A percentile compares a stretch with the other conserved stretches of the same genome.
Conservation (phyloP, 2,329 filamentous ascomycete genomes). For the Cordyceps cicadae region DNA sequence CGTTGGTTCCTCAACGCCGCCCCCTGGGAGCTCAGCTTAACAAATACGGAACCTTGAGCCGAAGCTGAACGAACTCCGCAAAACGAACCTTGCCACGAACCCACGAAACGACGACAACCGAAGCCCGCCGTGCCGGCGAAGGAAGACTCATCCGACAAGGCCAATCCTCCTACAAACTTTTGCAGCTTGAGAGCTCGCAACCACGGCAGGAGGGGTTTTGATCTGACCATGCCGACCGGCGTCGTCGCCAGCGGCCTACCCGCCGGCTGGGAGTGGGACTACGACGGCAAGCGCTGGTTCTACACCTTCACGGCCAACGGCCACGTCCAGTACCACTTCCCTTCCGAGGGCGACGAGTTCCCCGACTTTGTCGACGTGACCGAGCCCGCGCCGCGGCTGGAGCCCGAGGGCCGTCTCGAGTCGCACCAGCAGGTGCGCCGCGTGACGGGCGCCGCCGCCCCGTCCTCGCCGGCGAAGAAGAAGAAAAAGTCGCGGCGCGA, state of each 20-base stretch:
- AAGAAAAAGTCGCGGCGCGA: slow-evolving; percentile 10
- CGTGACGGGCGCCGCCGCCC: slow-evolving; percentile 16
- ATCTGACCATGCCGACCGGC: background rate
- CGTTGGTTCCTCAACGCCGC: background rate
- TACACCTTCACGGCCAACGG: slow-evolving; percentile 48
- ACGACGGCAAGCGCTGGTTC: slow-evolving; percentile 50
- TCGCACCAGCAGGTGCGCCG: slow-evolving; percentile 42
- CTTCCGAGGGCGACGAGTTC: slow-evolving; percentile 49
- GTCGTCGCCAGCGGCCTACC: slow-evolving; percentile 30
- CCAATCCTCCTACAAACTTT: background rate
- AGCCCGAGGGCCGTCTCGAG: slow-evolving; percentile 45
- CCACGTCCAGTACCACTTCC: slow-evolving; percentile 48
- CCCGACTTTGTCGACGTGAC: slow-evolving; percentile 40
- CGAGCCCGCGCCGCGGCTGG: slow-evolving; percentile 30
- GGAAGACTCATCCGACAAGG: background rate
- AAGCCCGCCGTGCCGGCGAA: too few relatives aligned
- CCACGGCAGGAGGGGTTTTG: background rate
- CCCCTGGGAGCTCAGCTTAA: background rate
- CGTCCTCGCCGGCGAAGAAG: slow-evolving; percentile 2
- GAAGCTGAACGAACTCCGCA: background rate
- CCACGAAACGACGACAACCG: background rate
- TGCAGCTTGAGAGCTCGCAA: background rate
- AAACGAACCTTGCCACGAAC: background rate
- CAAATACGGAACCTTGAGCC: background rate
- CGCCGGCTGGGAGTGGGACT: slow-evolving; percentile 49